A percentile compares a stretch with the other conserved stretches of the same genome.
These are phyloP conservation scores for Celoporthe dispersa DNA, from an alignment of 2,329 filamentous ascomycete genomes.

Conservation along the genomic window DNA sequence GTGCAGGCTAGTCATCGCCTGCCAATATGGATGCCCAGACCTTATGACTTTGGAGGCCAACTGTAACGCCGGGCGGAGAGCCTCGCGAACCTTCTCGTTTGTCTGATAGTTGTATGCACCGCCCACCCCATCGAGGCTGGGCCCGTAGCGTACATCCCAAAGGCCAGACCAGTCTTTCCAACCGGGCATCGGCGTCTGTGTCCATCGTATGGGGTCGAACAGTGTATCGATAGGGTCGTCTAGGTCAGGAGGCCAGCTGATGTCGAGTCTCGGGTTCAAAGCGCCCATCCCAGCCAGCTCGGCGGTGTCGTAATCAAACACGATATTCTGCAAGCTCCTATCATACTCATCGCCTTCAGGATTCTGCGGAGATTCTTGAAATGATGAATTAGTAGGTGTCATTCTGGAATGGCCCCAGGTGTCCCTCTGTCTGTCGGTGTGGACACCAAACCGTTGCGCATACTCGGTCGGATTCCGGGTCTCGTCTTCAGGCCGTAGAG, in stretches of 20 bases:
- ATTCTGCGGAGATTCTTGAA: background rate
- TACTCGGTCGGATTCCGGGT: slow-evolving; percentile 3
- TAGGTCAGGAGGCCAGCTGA: background rate
- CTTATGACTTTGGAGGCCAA: background rate
- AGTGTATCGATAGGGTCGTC: background rate
- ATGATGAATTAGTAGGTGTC: background rate
- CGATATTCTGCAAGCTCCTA: background rate
- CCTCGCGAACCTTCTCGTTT: background rate
- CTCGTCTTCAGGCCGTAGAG: background rate
- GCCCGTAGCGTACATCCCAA: slow-evolving; percentile 6
- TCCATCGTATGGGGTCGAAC: background rate
- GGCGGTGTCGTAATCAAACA: background rate
- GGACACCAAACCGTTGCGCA: background rate
- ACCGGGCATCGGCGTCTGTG: background rate
- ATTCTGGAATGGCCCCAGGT: background rate
- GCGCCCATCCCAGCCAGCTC: background rate
- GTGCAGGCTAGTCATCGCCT: background rate
- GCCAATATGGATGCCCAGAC: slow-evolving; percentile 5
- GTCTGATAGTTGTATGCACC: background rate
- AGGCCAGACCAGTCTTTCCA: background rate
- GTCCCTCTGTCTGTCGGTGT: background rate
- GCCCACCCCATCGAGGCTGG: background rate
- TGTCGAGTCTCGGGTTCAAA: background rate
- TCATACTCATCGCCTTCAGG: background rate
- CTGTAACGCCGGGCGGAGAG: background rate